Conservation (phyloP, 2,329 filamentous ascomycete species). For the Aspergillus japonicus region DNA sequence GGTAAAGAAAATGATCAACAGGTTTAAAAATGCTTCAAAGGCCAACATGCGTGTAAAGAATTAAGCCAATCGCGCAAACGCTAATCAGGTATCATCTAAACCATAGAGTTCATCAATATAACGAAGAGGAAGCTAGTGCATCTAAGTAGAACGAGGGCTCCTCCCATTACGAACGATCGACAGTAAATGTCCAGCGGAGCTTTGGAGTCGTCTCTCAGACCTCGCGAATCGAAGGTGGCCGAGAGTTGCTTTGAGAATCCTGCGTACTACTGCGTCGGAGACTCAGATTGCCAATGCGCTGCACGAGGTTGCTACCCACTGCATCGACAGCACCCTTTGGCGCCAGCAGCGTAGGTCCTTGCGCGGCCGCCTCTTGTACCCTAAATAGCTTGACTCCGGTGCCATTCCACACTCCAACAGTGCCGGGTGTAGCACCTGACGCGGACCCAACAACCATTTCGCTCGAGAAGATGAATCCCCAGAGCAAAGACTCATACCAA, state of each 20-base stretch:
- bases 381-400: conserved; percentile 85
- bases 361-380: conserved; percentile 78
- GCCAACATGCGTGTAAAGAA: not conserved
- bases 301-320: conserved; percentile 85
- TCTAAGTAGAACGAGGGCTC: conserved; percentile 5
- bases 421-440: conserved; percentile 64
- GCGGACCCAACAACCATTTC: conserved; percentile 68
- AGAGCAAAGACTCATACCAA: conserved; percentile 94
- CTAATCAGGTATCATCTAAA: conserved; percentile 22
- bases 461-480: conserved; percentile 86
- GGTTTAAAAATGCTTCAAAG: not conserved
- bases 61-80: conserved; percentile 12
- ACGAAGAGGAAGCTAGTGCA: conserved; percentile 10
- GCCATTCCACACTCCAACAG: conserved; percentile 90
- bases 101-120: conserved; percentile 11
- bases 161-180: not conserved
- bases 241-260: conserved; percentile 30
- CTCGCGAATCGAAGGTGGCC: conserved; percentile 36
- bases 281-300: conserved; percentile 78
- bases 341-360: conserved; percentile 76
- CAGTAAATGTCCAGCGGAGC: not conserved
- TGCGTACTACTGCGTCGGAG: conserved; percentile 47
- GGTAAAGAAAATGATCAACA: conserved; percentile 2
- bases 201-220: conserved; percentile 25
- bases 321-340: conserved; percentile 90